Conservation (phyloP, 2,329 filamentous ascomycete genomes). For the Magnaporthales sp. region DNA sequence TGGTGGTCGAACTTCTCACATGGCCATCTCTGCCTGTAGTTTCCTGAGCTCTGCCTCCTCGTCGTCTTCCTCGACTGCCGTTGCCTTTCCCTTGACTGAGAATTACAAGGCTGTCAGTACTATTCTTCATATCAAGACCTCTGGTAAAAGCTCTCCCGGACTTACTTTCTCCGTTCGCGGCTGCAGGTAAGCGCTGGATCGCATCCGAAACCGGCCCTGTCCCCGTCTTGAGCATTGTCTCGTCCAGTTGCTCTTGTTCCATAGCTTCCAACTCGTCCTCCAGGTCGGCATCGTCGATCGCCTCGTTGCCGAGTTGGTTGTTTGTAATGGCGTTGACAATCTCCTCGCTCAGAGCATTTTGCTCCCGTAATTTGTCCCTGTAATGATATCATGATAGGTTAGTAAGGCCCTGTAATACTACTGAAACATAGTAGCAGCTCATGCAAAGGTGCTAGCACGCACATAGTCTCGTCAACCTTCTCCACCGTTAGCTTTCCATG, state of each 20-base stretch:
- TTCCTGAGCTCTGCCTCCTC: constrained; percentile 92
- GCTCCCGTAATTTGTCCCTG: constrained; percentile 85
- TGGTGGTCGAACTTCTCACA: constrained; percentile 43
- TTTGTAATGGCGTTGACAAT: constrained; percentile 79
- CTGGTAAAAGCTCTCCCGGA: constrained; percentile 14
- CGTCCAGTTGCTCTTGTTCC: constrained; percentile 87
- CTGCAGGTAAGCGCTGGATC: constrained; percentile 67
- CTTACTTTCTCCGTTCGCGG: constrained; percentile 69
- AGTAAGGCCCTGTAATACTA: not conserved
- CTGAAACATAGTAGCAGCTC: not conserved
- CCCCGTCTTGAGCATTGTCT: constrained; percentile 87
- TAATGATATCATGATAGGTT: constrained; percentile 5
- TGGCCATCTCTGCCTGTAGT: constrained; percentile 94
- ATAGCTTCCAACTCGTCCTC: constrained; percentile 77
- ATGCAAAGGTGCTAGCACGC: constrained; percentile 28
- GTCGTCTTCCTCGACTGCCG: constrained; percentile 69
- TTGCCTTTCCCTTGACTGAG: constrained; percentile 41
- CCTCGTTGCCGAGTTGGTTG: constrained; percentile 51
- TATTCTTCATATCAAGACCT: not conserved
- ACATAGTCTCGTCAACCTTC: constrained; percentile 94
- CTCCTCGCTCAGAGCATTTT: constrained; percentile 88
- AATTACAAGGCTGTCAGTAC: not conserved
- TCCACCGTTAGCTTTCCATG: constrained; percentile 86
- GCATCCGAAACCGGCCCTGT: constrained; percentile 73
- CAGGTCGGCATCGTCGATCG: constrained; percentile 77